Percentiles rank a stretch among this genome's conserved stretches.
Conservation (phyloP, 306 rosid species). For the cucumber (Cucumis sativus) region Cucumber_9930_V3 NC_026657.2:22729001-22729500, state of each 20-base stretch:
- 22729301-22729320: constrained; percentile 27
- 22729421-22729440: constrained; percentile 59
- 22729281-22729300: constrained; percentile 15
- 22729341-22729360: constrained; percentile 24
- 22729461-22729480: constrained; percentile 34
- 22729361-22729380: constrained; percentile 23
- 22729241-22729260: background rate
- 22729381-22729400: constrained; percentile 81
- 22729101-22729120: constrained; percentile 2
- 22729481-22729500: constrained; percentile 14
- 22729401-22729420: constrained; percentile 87
- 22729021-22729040: constrained; percentile 28
- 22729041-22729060: constrained; percentile 39
- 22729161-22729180: background rate
- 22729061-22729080: constrained; percentile 49
- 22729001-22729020: constrained; percentile 35
- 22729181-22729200: background rate
- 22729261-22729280: background rate
- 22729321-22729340: constrained; percentile 21
- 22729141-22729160: background rate
- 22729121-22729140: background rate
- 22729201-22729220: background rate
- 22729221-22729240: background rate
- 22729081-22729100: constrained; percentile 17
- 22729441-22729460: constrained; percentile 68